Evolutionary conservation across 306 rosid genomes (phyloP).

Genomic region (Morella rubra): DNA sequence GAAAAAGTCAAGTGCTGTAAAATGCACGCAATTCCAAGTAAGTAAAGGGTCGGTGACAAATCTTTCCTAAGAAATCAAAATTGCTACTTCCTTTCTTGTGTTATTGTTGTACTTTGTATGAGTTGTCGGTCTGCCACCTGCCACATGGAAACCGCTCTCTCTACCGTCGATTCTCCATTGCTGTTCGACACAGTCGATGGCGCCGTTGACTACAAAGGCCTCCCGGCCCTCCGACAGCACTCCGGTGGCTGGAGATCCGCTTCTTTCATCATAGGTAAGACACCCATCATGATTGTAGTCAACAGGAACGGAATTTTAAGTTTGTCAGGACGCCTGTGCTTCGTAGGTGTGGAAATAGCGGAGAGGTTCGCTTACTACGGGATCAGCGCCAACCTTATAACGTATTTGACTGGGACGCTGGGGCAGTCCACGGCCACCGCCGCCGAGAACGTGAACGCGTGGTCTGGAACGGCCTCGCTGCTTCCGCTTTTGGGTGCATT

Average conservation of each 20-base stretch:
- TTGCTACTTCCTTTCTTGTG: no score
- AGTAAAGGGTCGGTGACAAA: no score
- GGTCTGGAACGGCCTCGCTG: conserved; percentile 40
- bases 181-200: conserved; percentile 34
- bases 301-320: no score
- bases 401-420: conserved; percentile 38
- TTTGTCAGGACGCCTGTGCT: no score
- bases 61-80: no score
- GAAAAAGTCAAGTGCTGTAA: no score
- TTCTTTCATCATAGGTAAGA: conserved; percentile 38
- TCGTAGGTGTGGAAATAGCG: conserved; percentile 45
- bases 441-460: conserved; percentile 38
- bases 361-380: conserved; percentile 52
- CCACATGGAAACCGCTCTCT: not conserved
- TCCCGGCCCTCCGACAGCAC: conserved; percentile 18
- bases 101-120: no score
- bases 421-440: conserved; percentile 45
- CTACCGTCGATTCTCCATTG: conserved; percentile 29
- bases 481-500: conserved; percentile 44
- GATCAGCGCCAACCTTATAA: conserved; percentile 37
- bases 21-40: no score
- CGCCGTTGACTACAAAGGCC: conserved; percentile 41
- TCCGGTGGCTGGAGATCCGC: conserved; percentile 54
- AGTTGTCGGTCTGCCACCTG: no score
- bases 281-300: no score